Base-by-base conservation (phyloP, 2,329 filamentous ascomycete species). In the Metarhizium humberi region DNA sequence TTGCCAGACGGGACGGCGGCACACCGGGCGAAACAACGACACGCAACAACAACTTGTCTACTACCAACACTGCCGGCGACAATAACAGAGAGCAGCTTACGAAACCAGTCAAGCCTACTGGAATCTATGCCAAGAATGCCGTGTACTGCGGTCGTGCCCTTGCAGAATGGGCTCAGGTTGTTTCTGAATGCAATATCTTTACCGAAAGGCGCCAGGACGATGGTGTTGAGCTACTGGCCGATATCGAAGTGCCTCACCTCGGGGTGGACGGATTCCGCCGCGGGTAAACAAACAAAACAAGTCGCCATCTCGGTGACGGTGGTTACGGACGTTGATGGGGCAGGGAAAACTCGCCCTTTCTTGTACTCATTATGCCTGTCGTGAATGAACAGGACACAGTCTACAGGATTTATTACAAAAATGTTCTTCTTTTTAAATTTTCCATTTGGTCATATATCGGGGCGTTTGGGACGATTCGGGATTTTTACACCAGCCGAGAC, bases 101-200 rank as follows among this genome's bases (percentile, higher is more conserved):
- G n/a, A 67, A 70, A 38, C 74, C 79, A 0, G 60, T 72, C 38
- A 72, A 77, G 59, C 81, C 80, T 0, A 65, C 62, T 1, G 78
- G 78, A 5, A 60, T 73, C 2, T 77, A 71, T 54, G 68, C 69
- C 14, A 69, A 71, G 49, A 76, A 76, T 30, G 73, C 77, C 8
- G 80, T 81, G 51, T 87, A 92, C 67, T 75, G 81, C 3, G 89
- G 89, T 2, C 78, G 87, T 20, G 85, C 89, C 0, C 75, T 94
- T 48, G 88, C 88, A 0, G 89, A 94, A 68, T 94, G 89, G 89
- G 77, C 78, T 20, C 73, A 88, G 18, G 80, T 92, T 20, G 82
- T 91, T 16, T 80, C 81, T 55, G 89, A 94, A 67, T 90, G 85
- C 73, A 90, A 92, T 70, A 88, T 84, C 64, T 94, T 92, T 69